Percentiles rank a stretch among this genome's conserved stretches.
Evolutionary conservation across 495 filamentous ascomycete species (phyloP).

Genomic region (Daldinia concentrica): DNA sequence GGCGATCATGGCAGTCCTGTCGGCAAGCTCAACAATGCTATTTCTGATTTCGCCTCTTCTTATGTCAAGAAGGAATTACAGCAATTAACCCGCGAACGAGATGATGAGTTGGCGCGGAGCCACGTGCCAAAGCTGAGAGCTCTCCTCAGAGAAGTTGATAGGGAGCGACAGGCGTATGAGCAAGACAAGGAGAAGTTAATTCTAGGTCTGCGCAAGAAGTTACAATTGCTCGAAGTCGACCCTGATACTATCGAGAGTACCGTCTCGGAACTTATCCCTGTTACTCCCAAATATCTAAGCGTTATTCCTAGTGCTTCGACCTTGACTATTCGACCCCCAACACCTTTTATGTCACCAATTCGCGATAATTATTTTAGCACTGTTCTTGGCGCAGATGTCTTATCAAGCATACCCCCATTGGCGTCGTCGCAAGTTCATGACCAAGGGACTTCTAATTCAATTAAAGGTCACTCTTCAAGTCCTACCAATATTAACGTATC

Average conservation of each 20-base stretch:
- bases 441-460: constrained; percentile 1
- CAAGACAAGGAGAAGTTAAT: constrained; percentile 38
- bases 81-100: constrained; percentile 39
- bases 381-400: constrained; percentile 29
- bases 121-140: constrained; percentile 40
- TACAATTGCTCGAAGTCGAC: constrained; percentile 38
- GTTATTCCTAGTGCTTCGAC: constrained; percentile 42
- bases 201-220: constrained; percentile 34
- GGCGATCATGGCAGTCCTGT: constrained; percentile 30
- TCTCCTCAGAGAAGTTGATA: constrained; percentile 41
- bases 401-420: constrained; percentile 8
- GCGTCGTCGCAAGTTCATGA: constrained; percentile 12
- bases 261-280: constrained; percentile 28
- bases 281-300: constrained; percentile 38
- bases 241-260: constrained; percentile 37
- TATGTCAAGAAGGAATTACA: constrained; percentile 45
- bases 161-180: constrained; percentile 41
- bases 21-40: constrained; percentile 38
- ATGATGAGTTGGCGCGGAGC: constrained; percentile 42
- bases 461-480: constrained; percentile 22
- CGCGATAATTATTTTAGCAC: constrained; percentile 41
- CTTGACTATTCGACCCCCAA: constrained; percentile 30
- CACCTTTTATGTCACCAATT: constrained; percentile 30
- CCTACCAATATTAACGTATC: constrained; percentile 38
- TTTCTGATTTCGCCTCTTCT: constrained; percentile 40